Base-by-base conservation (phyloP, 1,139 yeast species). In the Sugiyamaella grinbergsii region DNA sequence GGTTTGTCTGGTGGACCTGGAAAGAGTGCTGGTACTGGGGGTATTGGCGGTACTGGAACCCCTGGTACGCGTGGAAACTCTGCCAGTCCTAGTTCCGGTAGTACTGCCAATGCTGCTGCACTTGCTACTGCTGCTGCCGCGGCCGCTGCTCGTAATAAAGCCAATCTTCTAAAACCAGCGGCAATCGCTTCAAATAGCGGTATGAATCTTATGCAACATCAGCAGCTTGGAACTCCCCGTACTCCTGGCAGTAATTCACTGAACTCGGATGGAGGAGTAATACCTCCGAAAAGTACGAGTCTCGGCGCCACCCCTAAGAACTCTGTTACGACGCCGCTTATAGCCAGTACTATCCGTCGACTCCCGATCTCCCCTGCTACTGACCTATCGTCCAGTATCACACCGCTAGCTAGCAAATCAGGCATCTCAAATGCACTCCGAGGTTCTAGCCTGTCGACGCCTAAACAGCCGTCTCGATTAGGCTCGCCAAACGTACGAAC, bases 401-500 rank as follows among this genome's bases (percentile, higher is more conserved):
- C n/a, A n/a, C n/a, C n/a, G n/a, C n/a, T n/a, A n/a, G n/a, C n/a
- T n/a, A n/a, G n/a, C n/a, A n/a, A n/a, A n/a, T n/a, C n/a, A n/a
- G n/a, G n/a, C n/a, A n/a, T n/a, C n/a, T n/a, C n/a, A n/a, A n/a
- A n/a, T n/a, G n/a, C n/a, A n/a, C n/a, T n/a, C n/a, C n/a, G n/a
- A n/a, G n/a, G n/a, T n/a, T 29, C 38, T 16, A 2, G 16, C 36
- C 22, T 31, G 5, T 13, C 23, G n/a, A 24, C 42, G 5, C 42
- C 42, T 10, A 22, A 31, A 20, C 24, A 36, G n/a, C 19, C 18
- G 3, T 5, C 44, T 18, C 47, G 38, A 19, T 13, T 32, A 4
- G 34, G 26, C 26, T 40, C 42, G 4, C 42, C 41, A 5, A 36
- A 36, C 6, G 41, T 43, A 23, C 23, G 47, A n/a, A 43, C 47